A percentile compares a stretch with the other conserved stretches of the same genome.
These are phyloP conservation scores for Stephania japonica DNA, from an alignment of 164 flowering plant species.

Conservation along the genomic window DNA sequence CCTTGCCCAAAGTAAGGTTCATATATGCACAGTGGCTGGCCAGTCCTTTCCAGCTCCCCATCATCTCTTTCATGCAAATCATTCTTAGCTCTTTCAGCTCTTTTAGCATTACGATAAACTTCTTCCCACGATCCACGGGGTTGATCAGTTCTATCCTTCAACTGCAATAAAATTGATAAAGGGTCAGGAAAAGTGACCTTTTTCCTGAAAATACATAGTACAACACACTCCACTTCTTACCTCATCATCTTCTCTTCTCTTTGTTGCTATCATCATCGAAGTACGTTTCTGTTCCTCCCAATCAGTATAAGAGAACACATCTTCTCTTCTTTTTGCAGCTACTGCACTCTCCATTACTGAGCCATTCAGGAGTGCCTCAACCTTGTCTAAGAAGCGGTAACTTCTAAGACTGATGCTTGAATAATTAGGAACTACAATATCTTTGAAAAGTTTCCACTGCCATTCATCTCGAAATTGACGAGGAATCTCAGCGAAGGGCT, in stretches of 20 bases:
- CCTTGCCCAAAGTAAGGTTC: constrained; percentile 95
- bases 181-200: neutral
- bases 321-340: constrained; percentile 23
- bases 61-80: constrained; percentile 98
- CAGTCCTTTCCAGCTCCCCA: constrained; percentile 93
- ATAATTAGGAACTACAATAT: constrained; percentile 20
- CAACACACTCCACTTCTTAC: constrained; percentile 30
- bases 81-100: constrained; percentile 62
- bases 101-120: constrained; percentile 82
- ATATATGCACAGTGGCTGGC: constrained; percentile 87
- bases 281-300: constrained; percentile 67
- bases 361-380: constrained; percentile 46
- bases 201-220: neutral
- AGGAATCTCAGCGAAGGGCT: constrained; percentile 43
- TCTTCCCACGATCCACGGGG: constrained; percentile 93
- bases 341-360: constrained; percentile 19
- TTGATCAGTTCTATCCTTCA: constrained; percentile 84
- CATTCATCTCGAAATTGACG: constrained; percentile 49
- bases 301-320: constrained; percentile 51
- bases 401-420: constrained; percentile 32
- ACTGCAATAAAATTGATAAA: constrained; percentile 33
- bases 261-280: constrained; percentile 40
- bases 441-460: constrained; percentile 74
- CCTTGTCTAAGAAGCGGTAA: constrained; percentile 36
- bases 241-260: constrained; percentile 89